Evolutionary conservation across 495 filamentous ascomycete species (phyloP).

Genomic region (Daldinia childiae): DNA sequence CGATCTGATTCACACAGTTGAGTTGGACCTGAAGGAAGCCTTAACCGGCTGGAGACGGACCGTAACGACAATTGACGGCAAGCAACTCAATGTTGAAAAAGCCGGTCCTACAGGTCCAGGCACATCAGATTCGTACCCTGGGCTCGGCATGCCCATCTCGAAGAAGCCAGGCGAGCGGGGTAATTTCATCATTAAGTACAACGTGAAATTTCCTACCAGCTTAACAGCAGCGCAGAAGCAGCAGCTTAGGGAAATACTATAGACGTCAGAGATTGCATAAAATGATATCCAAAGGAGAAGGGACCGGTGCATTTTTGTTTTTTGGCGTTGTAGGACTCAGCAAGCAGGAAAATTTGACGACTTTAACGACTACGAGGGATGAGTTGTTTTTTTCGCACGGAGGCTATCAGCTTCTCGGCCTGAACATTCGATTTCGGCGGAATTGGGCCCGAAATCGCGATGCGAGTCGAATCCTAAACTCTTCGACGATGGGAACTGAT

Average conservation of each 20-base stretch:
- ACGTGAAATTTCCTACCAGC: constrained; percentile 86
- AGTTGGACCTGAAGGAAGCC: constrained; percentile 93
- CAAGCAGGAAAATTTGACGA: constrained; percentile 30
- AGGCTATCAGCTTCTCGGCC: constrained; percentile 1
- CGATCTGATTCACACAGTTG: constrained; percentile 78
- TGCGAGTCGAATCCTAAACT: constrained; percentile 2
- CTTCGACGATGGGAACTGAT: not conserved
- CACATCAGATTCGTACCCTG: constrained; percentile 80
- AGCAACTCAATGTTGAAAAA: constrained; percentile 77
- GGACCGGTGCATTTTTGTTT: constrained; percentile 23
- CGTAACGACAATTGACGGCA: constrained; percentile 92
- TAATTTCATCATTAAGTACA: constrained; percentile 87
- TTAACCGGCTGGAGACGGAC: constrained; percentile 92
- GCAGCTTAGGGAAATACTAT: constrained; percentile 79
- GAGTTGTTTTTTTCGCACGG: constrained; percentile 8
- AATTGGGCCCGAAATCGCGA: not conserved
- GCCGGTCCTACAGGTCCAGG: constrained; percentile 86
- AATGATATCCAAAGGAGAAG: constrained; percentile 13
- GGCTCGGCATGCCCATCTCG: constrained; percentile 88
- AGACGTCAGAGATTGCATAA: constrained; percentile 9
- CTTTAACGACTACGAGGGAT: constrained; percentile 33
- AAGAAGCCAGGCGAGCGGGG: constrained; percentile 87
- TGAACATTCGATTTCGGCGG: not conserved
- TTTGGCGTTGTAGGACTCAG: constrained; percentile 32
- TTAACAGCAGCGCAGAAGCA: constrained; percentile 80